Conservation (phyloP, 2,329 filamentous ascomycete genomes). For the Blastomyces gilchristii region DNA sequence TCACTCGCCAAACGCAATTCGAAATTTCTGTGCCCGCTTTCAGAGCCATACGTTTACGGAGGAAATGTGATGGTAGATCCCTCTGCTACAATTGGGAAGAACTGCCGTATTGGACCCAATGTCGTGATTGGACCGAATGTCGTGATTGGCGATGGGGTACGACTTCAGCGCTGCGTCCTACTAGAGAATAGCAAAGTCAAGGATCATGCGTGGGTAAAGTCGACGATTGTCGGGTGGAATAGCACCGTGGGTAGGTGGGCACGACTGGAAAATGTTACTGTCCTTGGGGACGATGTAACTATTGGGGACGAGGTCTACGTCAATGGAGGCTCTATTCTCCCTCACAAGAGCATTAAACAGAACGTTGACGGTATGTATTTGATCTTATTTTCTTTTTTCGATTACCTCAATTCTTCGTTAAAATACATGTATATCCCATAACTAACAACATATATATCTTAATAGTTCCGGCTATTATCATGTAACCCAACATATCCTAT, state of each 20-base stretch:
- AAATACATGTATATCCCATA: neutral
- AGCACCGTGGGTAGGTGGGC: slow-evolving; percentile 93
- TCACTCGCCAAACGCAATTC: slow-evolving; percentile 83
- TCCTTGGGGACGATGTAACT: slow-evolving; percentile 92
- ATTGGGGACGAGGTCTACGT: slow-evolving; percentile 98
- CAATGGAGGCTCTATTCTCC: slow-evolving; percentile 88
- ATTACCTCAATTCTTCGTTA: neutral
- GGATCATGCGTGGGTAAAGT: slow-evolving; percentile 98
- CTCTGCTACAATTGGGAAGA: slow-evolving; percentile 90
- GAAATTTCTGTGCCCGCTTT: slow-evolving; percentile 65
- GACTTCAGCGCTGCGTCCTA: slow-evolving; percentile 85
- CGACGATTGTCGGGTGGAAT: slow-evolving; percentile 97
- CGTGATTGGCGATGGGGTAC: slow-evolving; percentile 84
- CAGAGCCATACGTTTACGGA: slow-evolving; percentile 73
- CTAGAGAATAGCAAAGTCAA: slow-evolving; percentile 87
- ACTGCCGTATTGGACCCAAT: slow-evolving; percentile 95
- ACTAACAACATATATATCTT: slow-evolving; percentile 9
- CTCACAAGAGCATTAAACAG: slow-evolving; percentile 97
- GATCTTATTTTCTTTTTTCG: slow-evolving; percentile 15
- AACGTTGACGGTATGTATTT: slow-evolving; percentile 72
- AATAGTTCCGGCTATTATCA: slow-evolving; percentile 40
- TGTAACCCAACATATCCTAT: slow-evolving; percentile 27
- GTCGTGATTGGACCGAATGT: slow-evolving; percentile 92
- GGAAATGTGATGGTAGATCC: slow-evolving; percentile 95
- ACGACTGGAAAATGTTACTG: slow-evolving; percentile 93